A percentile compares a stretch with the other conserved stretches of the same genome.
Conservation (phyloP, 1,284 basidiomycete species). For the Trametes versicolor region DNA sequence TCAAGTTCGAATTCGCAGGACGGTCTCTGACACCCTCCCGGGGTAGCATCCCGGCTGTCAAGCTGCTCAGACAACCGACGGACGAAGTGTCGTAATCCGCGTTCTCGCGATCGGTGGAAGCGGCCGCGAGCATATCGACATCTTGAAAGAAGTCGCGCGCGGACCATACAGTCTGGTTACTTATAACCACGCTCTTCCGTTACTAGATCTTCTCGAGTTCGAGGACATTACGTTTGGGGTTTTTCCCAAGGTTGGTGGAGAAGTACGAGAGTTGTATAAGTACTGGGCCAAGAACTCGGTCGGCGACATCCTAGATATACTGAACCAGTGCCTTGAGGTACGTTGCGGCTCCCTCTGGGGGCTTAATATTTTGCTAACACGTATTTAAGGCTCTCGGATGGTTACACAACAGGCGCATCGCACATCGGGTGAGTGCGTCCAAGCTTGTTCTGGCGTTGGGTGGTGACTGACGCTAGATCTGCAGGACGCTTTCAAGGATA, state of each 20-base stretch:
- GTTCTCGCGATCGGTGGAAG: not conserved
- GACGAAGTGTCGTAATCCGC: not conserved
- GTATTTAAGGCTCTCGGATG: not conserved
- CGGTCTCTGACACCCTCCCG: not conserved
- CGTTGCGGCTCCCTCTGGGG: not conserved
- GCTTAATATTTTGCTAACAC: not conserved
- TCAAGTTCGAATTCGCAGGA: not conserved
- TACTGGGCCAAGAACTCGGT: slow-evolving; percentile 41
- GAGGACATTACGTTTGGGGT: slow-evolving; percentile 44
- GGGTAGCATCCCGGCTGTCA: not conserved
- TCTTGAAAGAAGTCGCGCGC: slow-evolving; percentile 10
- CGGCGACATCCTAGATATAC: slow-evolving; percentile 44
- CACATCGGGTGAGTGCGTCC: not conserved
- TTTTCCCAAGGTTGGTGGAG: slow-evolving; percentile 41
- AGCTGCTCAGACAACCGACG: not conserved
- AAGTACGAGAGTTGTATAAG: slow-evolving; percentile 24
- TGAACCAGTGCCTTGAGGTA: slow-evolving; percentile 44
- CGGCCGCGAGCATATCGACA: slow-evolving; percentile 9
- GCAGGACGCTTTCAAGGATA: slow-evolving; percentile 28
- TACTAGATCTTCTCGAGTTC: slow-evolving; percentile 41
- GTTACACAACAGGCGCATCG: not conserved
- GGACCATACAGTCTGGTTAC: slow-evolving; percentile 4
- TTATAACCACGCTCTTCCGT: slow-evolving; percentile 23
- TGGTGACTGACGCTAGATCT: not conserved
- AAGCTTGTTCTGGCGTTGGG: not conserved